A percentile compares a stretch with the other conserved stretches of the same genome.
These are phyloP conservation scores for Adansonia grandidieri DNA, from an alignment of 441 rosid species.

Conservation along the genomic window DNA sequence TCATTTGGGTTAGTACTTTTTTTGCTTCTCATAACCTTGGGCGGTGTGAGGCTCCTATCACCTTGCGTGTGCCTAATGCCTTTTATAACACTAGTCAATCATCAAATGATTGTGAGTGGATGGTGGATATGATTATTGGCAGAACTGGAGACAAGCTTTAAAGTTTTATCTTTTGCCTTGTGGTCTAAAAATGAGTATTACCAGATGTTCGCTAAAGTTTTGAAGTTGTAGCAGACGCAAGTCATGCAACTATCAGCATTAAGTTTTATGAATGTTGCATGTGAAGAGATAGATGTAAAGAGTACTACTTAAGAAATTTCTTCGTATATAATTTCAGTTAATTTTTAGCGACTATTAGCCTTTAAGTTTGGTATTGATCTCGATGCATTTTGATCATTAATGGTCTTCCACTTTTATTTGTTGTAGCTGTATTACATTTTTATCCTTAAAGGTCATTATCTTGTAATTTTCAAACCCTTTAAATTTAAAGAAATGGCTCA, in stretches of 20 bases:
- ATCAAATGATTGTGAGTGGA: slow-evolving; percentile 6
- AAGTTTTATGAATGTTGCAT: background rate
- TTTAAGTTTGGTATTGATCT: background rate
- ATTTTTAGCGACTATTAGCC: background rate
- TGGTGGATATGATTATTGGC: background rate
- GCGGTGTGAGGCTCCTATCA: background rate
- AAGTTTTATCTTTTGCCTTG: background rate
- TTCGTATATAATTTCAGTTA: background rate
- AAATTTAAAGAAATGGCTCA: background rate
- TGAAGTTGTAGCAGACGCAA: slow-evolving; percentile 5
- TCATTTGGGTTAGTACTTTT: background rate
- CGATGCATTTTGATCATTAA: background rate
- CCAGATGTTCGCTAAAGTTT: background rate
- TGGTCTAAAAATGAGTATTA: background rate
- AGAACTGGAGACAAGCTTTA: background rate
- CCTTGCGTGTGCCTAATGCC: background rate
- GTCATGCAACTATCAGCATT: background rate
- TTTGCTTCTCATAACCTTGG: background rate
- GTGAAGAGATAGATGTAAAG: slow-evolving; percentile 7
- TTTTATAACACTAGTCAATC: background rate
- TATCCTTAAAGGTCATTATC: background rate
- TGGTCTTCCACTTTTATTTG: background rate
- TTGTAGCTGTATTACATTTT: background rate
- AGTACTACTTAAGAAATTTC: background rate
- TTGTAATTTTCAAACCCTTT: background rate